Base-by-base conservation (phyloP, 2,329 filamentous ascomycete species). In the Bertia moriformis region DNA sequence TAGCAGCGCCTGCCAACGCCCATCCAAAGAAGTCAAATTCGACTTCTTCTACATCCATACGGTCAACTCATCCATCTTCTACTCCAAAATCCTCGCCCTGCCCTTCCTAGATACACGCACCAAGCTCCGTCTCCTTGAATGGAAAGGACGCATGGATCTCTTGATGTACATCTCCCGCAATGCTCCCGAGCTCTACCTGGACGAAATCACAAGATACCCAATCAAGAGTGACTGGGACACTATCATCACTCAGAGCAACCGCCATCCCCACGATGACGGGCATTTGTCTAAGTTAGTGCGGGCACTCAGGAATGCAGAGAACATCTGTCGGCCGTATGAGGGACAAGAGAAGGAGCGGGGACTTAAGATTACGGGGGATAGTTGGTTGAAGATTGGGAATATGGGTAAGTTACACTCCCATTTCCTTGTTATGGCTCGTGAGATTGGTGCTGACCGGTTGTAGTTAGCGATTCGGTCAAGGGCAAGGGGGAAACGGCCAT, bases 1-100 rank as follows among this genome's bases (percentile, higher is more conserved):
- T 17, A 29, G 19, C 19, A n/a, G 19, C 10, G 60, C 65, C 2
- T 63, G 73, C 0, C 73, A 78, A 47, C 59, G 63, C n/a, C 63
- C 64, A 0, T 50, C 57, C 22, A 70, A 71, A 44, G 49, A 54
- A n/a, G 53, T 70, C 40, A 77, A 70, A 44, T 62, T 77, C 48
- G 76, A 80, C 53, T 80, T 81, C 54, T 78, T 66, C 58, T 37
- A 45, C 3, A 70, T 78, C 46, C 75, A 80, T 55, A 62, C 61
- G 47, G 53, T 78, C 45, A 80, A 72, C 47, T 60, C 56, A 39
- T 65, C 63, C 18, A 68, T 79, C 39, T 79, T 79, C 59, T 68
- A 71, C 52, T 60, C 32, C 12, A 35, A 60, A 14, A 69, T 78
- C 46, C 47, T 62, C 39, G 56, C 52, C 36, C 61, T 57, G 44